Base-by-base conservation (phyloP, 1,139 yeast genomes). In the Saccharomycopsis hybrid region DNA sequence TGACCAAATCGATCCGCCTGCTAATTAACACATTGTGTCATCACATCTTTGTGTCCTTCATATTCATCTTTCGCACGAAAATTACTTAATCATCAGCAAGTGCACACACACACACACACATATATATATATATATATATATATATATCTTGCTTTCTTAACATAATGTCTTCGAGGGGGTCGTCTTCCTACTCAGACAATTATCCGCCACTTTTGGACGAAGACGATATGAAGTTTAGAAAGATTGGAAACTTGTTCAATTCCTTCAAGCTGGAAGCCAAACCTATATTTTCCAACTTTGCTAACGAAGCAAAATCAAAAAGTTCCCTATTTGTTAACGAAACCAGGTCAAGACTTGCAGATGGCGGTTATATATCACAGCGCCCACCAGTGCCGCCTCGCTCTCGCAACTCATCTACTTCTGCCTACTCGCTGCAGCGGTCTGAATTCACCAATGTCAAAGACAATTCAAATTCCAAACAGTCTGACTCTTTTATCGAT, bases 241-340 rank as follows among this genome's bases (percentile, higher is more conserved):
- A 42, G 31, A 29, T 51, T 30, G 54, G 54, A 4, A 37, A 49
- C 11, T 18, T 51, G 5, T 41, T 51, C 37, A 37, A 28, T n/a
- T 36, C 46, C 24, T n/a, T 50, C 9, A 50, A 50, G 41, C 52
- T 18, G n/a, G 53, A 48, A 29, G 51, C 52, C 3, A 48, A 48
- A 29, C 52, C 51, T 3, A 36, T 49, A 27, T 11, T 49, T 4
- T n/a, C 49, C 5, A 46, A 11, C 9, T 35, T 51, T 11, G 54
- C 54, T 5, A 45, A 24, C 30, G 51, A 48, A 28, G 54, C 51
- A 7, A 37, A 43, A 11, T 32, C 46, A 24, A 42, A 32, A 24
- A 49, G 52, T 35, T 46, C 52, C 9, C 33, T 27, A 7, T 13
- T 49, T 9, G 43, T 46, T 24, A 30, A 38, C 3, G 49, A 37